Evolutionary conservation across 169 alveolate species (phyloP).

Genomic region (Plasmodium reichenowi): DNA sequence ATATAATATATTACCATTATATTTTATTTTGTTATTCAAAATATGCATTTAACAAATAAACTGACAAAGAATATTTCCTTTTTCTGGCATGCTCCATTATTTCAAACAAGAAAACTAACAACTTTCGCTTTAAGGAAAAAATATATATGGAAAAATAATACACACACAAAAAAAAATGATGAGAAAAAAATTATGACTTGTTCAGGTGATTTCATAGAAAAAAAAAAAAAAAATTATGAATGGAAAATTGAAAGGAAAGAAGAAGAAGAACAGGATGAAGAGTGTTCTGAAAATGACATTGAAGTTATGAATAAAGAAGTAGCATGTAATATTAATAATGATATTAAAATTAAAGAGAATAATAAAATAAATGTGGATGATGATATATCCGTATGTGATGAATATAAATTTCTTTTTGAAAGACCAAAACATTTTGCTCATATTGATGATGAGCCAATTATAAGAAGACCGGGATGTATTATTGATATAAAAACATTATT

Average conservation of each 20-base stretch:
- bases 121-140: constrained; percentile 26
- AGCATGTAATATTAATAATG: background rate
- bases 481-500: constrained; percentile 82
- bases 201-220: constrained; percentile 59
- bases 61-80: too few species aligned
- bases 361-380: background rate
- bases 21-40: too few species aligned
- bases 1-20: too few species aligned
- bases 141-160: background rate
- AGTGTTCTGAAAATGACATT: background rate
- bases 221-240: constrained; percentile 26
- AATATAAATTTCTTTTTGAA: constrained; percentile 61
- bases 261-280: background rate
- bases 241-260: background rate
- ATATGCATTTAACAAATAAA: too few species aligned
- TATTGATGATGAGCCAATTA: constrained; percentile 86
- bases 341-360: background rate
- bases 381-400: constrained; percentile 1
- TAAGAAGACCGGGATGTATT: constrained; percentile 89
- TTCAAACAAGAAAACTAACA: constrained; percentile 20
- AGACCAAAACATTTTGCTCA: constrained; percentile 76
- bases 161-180: constrained; percentile 34
- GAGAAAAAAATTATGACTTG: constrained; percentile 15
- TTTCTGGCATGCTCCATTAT: too few species aligned
- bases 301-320: background rate